These are phyloP conservation scores for Podila verticillata DNA, from an alignment of 192 early-diverging fungal genomes.

Conservation along the genomic window DNA sequence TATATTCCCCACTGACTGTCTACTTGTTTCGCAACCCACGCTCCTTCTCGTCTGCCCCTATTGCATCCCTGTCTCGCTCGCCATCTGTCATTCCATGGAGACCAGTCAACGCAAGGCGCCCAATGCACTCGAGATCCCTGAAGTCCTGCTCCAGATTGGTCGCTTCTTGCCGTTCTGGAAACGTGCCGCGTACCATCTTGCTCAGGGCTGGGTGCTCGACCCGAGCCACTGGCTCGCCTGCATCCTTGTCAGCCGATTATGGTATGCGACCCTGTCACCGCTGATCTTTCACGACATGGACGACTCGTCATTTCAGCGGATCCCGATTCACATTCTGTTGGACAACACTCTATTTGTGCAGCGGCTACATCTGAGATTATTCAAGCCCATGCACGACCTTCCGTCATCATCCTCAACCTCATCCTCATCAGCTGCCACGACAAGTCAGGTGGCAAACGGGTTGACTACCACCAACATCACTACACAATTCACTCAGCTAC, in stretches of 20 bases:
- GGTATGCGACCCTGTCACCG: not conserved
- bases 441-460: not conserved
- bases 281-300: not conserved
- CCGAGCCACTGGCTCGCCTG: not conserved
- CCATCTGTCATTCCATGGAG: not conserved
- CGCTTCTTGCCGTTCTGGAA: not conserved
- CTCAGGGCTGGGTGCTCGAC: conserved; percentile 2
- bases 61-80: too few species aligned
- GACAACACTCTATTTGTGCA: not conserved
- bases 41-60: too few species aligned
- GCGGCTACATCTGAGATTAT: not conserved
- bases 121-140: not conserved
- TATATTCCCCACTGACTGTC: too few species aligned
- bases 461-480: not conserved
- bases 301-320: not conserved
- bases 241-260: not conserved
- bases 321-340: not conserved
- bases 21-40: too few species aligned
- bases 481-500: not conserved
- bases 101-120: not conserved
- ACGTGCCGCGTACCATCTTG: not conserved
- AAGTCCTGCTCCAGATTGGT: not conserved
- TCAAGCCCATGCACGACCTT: not conserved
- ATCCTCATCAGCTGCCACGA: not conserved
- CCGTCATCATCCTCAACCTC: not conserved